A percentile compares a stretch with the other conserved stretches of the same genome.
Evolutionary conservation across 768 basidiomycete species (phyloP).

Genomic region (Lentinula boryana): DNA sequence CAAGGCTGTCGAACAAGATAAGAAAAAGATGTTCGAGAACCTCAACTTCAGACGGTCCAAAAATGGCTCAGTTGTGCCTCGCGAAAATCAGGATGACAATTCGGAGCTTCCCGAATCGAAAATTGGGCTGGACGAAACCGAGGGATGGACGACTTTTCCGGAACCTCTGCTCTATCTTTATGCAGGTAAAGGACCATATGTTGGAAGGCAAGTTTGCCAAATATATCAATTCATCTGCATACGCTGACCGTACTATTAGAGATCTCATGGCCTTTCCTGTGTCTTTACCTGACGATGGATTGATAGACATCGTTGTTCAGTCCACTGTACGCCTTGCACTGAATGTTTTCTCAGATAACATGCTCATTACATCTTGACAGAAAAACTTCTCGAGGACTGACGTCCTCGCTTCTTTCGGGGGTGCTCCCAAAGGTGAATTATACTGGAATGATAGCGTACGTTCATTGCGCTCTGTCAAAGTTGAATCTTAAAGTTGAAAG

Average conservation of each 20-base stretch:
- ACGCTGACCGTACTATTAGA: constrained; percentile 21
- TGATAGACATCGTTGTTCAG: constrained; percentile 68
- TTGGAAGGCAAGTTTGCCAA: constrained; percentile 42
- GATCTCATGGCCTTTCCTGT: constrained; percentile 83
- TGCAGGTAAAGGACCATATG: constrained; percentile 77
- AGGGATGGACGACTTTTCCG: constrained; percentile 69
- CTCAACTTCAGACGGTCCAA: constrained; percentile 32
- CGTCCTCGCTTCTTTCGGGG: not conserved
- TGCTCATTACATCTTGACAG: not conserved
- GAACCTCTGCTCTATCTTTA: constrained; percentile 65
- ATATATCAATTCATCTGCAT: not conserved
- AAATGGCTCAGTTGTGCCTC: constrained; percentile 11
- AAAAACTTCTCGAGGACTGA: constrained; percentile 2
- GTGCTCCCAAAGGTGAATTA: constrained; percentile 13
- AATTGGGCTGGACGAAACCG: constrained; percentile 35
- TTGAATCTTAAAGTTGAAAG: constrained; percentile 6
- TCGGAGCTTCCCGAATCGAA: constrained; percentile 40
- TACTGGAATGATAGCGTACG: constrained; percentile 8
- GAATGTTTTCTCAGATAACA: not conserved
- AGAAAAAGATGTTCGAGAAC: constrained; percentile 58
- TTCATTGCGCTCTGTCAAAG: not conserved
- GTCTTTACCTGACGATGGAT: constrained; percentile 71
- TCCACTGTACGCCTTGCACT: constrained; percentile 39
- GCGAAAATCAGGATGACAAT: constrained; percentile 9
- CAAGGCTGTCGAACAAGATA: constrained; percentile 66